Evolutionary conservation across 73 alveolate genomes (phyloP).

Genomic region (Paramecium octaurelia): DNA sequence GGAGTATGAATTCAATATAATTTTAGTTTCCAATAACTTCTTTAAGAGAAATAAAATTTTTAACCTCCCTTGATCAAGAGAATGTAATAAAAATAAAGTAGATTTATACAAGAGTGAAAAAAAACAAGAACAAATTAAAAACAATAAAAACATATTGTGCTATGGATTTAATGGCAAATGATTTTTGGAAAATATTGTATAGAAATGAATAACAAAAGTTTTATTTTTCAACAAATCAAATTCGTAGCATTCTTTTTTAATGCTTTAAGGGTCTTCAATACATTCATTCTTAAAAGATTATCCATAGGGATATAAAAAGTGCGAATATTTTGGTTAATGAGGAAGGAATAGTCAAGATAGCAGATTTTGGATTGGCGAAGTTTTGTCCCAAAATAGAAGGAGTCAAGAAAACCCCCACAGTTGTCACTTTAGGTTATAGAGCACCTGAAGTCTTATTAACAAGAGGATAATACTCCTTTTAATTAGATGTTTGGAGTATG

Average conservation of each 20-base stretch:
- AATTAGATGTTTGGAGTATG: constrained; percentile 81
- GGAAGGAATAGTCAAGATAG: constrained; percentile 72
- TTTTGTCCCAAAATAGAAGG: constrained; percentile 45
- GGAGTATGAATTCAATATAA: not conserved
- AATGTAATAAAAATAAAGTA: constrained; percentile 3
- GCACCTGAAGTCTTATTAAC: constrained; percentile 89
- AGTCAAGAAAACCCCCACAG: constrained; percentile 71
- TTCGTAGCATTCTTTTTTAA: not conserved
- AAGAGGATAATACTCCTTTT: constrained; percentile 60
- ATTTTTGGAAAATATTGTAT: not conserved
- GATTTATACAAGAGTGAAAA: not conserved
- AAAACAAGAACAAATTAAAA: not conserved
- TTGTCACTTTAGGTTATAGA: constrained; percentile 86
- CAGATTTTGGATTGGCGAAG: constrained; percentile 91
- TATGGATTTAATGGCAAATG: constrained; percentile 20
- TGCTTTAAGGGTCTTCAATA: constrained; percentile 67
- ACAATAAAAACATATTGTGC: constrained; percentile 44
- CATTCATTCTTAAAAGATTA: constrained; percentile 69
- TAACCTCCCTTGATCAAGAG: not conserved
- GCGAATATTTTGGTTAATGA: constrained; percentile 71
- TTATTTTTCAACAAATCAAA: not conserved
- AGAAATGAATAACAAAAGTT: not conserved
- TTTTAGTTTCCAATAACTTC: constrained; percentile 35
- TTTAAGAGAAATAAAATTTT: constrained; percentile 11
- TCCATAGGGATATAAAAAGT: constrained; percentile 81